Conservation (phyloP, 2,329 filamentous ascomycete species). For the Fusarium buharicum region DNA sequence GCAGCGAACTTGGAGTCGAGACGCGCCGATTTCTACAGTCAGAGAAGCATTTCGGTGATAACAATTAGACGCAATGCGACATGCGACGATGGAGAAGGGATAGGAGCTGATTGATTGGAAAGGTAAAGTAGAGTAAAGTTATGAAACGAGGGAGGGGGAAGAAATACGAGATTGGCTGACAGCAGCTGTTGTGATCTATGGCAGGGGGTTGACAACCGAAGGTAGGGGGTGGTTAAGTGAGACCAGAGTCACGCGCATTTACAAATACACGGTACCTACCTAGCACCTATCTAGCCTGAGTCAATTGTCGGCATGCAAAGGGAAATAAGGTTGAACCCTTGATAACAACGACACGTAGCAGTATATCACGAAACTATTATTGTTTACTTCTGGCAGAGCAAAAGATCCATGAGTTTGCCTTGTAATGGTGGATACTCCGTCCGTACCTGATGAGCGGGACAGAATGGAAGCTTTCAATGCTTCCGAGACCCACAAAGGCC, state of each 20-base stretch:
- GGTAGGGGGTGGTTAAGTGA: slow-evolving; percentile 12
- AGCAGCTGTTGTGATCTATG: slow-evolving; percentile 8
- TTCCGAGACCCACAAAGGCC: slow-evolving; percentile 6
- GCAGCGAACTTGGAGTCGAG: slow-evolving; percentile 8
- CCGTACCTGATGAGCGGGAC: too few species aligned
- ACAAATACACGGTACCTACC: slow-evolving; percentile 4
- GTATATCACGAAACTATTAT: neutral
- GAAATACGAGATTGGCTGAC: slow-evolving; percentile 27
- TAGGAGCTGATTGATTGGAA: too few species aligned
- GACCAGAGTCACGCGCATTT: slow-evolving; percentile 28
- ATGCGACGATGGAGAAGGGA: too few species aligned
- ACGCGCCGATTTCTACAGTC: slow-evolving; percentile 6
- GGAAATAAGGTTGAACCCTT: too few species aligned
- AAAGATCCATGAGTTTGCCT: neutral
- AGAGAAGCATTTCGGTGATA: slow-evolving; percentile 23
- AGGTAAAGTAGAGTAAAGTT: neutral
- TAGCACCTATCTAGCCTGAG: too few species aligned
- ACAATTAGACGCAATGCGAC: neutral
- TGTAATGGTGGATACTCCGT: neutral
- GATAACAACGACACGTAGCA: too few species aligned
- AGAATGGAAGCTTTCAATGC: too few species aligned
- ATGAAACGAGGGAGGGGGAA: slow-evolving; percentile 7
- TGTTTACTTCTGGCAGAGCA: neutral
- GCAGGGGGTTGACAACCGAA: slow-evolving; percentile 17
- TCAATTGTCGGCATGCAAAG: too few species aligned